These are phyloP conservation scores for Talinum fruticosum DNA, from an alignment of 148 eudicot genomes.

Conservation along the genomic window DNA sequence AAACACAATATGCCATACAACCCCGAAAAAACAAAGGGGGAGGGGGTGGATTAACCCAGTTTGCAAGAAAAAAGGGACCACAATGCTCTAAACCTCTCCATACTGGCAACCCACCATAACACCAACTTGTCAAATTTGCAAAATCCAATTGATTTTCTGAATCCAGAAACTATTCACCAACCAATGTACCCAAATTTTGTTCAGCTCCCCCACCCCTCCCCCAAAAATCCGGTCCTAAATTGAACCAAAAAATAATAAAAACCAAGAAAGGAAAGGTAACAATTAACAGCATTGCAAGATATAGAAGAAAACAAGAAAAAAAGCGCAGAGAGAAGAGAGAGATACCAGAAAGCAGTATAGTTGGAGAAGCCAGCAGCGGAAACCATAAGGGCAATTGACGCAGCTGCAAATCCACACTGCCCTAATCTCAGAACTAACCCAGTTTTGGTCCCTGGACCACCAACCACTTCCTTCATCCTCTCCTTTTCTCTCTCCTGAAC, in stretches of 20 bases:
- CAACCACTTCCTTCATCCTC: conserved; percentile 69
- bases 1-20: background rate
- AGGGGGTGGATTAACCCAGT: background rate
- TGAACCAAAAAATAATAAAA: background rate
- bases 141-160: background rate
- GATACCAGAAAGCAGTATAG: conserved; percentile 84
- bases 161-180: background rate
- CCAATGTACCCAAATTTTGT: background rate
- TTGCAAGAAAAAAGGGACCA: background rate
- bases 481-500: conserved; percentile 7
- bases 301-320: background rate
- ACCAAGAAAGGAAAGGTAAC: background rate
- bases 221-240: background rate
- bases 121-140: background rate
- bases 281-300: background rate
- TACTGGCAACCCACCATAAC: background rate
- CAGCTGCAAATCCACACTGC: conserved; percentile 79
- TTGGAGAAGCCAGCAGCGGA: conserved; percentile 63
- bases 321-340: background rate
- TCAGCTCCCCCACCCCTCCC: background rate
- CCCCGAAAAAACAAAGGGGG: background rate
- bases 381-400: conserved; percentile 69
- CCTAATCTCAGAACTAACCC: conserved; percentile 72
- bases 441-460: conserved; percentile 83
- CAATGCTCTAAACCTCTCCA: background rate